A percentile compares a stretch with the other conserved stretches of the same genome.
These are phyloP conservation scores for Medicago truncatula DNA, from an alignment of 306 rosid species.

Conservation along the genomic window DNA sequence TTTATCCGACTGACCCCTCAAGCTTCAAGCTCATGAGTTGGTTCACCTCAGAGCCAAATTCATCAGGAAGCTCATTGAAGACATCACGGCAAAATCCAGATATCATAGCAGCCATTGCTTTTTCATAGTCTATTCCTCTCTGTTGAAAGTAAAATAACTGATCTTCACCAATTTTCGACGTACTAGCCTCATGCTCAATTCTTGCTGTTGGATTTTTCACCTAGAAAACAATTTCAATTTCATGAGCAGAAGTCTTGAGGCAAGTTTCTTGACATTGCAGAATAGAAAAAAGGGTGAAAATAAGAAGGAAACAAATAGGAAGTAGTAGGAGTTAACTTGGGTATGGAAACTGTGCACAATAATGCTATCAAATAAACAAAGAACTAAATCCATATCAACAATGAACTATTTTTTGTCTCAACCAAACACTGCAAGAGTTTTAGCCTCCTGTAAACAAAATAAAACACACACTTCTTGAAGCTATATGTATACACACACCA, in stretches of 20 bases:
- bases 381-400: not conserved
- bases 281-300: not conserved
- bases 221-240: conserved; percentile 44
- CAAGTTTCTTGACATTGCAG: conserved; percentile 1
- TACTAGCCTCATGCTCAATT: conserved; percentile 93
- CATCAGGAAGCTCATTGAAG: conserved; percentile 94
- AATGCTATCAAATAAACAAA: not conserved
- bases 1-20: conserved; percentile 87
- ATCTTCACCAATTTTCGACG: conserved; percentile 93
- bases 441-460: conserved; percentile 8
- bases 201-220: conserved; percentile 89
- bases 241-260: not conserved
- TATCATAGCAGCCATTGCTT: conserved; percentile 98
- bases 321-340: not conserved
- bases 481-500: not conserved
- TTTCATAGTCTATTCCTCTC: conserved; percentile 91
- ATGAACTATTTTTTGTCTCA: not conserved
- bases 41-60: conserved; percentile 97
- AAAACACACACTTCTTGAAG: not conserved
- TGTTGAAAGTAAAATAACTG: conserved; percentile 93
- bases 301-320: not conserved
- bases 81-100: conserved; percentile 94
- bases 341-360: not conserved
- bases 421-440: conserved; percentile 7
- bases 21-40: conserved; percentile 96